These are phyloP conservation scores for Glarea lozoyensis DNA, from an alignment of 495 filamentous ascomycete genomes.

Conservation along the genomic window DNA sequence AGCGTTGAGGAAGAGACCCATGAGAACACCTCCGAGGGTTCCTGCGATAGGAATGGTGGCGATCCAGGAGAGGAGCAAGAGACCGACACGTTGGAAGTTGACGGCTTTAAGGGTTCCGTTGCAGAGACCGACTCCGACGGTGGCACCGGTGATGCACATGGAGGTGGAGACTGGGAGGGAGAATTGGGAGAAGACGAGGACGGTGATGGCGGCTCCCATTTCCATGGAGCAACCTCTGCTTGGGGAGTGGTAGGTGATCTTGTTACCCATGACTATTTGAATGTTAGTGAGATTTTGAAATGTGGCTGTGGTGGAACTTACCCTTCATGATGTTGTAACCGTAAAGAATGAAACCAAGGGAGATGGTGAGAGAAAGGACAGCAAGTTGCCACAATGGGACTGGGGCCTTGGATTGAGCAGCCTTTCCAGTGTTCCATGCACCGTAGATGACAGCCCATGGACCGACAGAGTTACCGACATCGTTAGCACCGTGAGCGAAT, in stretches of 20 bases:
- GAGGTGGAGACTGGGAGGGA: constrained; percentile 49
- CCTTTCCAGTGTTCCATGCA: constrained; percentile 46
- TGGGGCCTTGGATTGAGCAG: constrained; percentile 36
- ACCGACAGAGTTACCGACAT: constrained; percentile 68
- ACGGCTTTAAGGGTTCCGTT: constrained; percentile 47
- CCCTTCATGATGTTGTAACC: constrained; percentile 65
- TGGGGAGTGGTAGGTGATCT: constrained; percentile 59
- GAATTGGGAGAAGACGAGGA: constrained; percentile 55
- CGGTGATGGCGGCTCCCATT: constrained; percentile 58
- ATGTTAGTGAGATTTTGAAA: background rate
- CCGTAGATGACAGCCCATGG: constrained; percentile 62
- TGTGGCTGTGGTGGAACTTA: background rate
- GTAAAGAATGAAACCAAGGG: constrained; percentile 59
- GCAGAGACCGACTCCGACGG: constrained; percentile 54
- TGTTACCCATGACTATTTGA: constrained; percentile 47
- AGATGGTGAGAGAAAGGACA: constrained; percentile 46
- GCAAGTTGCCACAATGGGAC: constrained; percentile 62
- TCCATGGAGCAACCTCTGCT: constrained; percentile 62
- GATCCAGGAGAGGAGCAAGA: constrained; percentile 50
- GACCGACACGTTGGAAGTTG: constrained; percentile 51
- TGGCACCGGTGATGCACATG: constrained; percentile 53
- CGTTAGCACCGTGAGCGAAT: constrained; percentile 75
- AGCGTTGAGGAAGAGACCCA: constrained; percentile 50
- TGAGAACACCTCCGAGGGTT: constrained; percentile 46
- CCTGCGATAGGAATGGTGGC: constrained; percentile 48